phyloP scores from a whole-genome alignment of 345 rosid genomes.

The Arabidopsis thaliana region DNA sequence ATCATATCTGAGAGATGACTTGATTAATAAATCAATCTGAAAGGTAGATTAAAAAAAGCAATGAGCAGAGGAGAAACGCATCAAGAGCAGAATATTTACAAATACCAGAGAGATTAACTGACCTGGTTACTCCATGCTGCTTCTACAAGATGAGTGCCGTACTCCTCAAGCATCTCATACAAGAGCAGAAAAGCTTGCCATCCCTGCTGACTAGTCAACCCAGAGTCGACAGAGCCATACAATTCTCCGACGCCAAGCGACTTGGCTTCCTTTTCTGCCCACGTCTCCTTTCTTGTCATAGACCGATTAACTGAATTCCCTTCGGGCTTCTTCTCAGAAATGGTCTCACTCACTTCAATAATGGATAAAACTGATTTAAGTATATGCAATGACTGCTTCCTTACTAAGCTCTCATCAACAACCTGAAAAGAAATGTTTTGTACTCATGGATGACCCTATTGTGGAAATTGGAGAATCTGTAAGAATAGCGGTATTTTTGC shows the following conservation, averaged over 20 bases:
- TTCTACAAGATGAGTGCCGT: conserved; percentile 93
- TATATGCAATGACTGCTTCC: conserved; percentile 92
- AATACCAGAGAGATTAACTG: conserved; percentile 21
- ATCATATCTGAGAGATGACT: conserved; percentile 58
- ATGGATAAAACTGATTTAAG: conserved; percentile 59
- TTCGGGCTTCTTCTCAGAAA: conserved; percentile 50
- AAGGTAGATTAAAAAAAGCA: conserved; percentile 33
- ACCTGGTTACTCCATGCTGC: conserved; percentile 99
- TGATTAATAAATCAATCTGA: conserved; percentile 77
- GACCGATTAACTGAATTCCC: conserved; percentile 53
- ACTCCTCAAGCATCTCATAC: conserved; percentile 95
- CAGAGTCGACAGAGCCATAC: conserved; percentile 55
- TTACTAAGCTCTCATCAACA: conserved; percentile 76
- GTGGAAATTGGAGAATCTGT: conserved; percentile 19
- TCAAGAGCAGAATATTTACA: conserved; percentile 24
- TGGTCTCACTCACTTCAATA: conserved; percentile 48
- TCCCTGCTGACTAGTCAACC: conserved; percentile 57
- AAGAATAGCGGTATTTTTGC: conserved; percentile 17
- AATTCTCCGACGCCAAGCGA: conserved; percentile 81
- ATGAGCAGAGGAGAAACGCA: conserved; percentile 37
- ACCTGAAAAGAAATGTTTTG: conserved; percentile 51
- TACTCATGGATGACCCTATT: conserved; percentile 25
- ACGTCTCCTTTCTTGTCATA: conserved; percentile 74
- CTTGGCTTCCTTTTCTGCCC: conserved; percentile 92
- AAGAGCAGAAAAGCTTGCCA: conserved; percentile 92